Evolutionary conservation across 2,329 filamentous ascomycete genomes (phyloP).

Genomic region (Aureobasidium sp.): DNA sequence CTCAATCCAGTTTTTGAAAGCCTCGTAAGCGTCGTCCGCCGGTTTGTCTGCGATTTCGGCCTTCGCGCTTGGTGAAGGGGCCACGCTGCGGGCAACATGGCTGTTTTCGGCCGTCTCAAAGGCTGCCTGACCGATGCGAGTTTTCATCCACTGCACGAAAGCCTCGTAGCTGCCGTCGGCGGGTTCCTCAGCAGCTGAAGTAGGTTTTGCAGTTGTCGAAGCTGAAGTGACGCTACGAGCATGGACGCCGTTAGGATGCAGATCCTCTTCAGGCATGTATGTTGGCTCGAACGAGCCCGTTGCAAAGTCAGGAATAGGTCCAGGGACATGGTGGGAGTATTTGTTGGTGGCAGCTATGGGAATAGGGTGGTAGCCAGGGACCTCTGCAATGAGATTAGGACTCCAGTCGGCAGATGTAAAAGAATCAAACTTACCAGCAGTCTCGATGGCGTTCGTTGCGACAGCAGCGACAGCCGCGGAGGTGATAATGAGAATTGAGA

Average conservation of each 20-base stretch:
- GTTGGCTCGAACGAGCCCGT: background rate
- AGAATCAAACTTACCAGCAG: background rate
- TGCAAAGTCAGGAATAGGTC: background rate
- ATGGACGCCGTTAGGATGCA: background rate
- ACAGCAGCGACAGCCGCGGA: background rate
- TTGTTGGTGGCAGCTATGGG: background rate
- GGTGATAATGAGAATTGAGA: background rate
- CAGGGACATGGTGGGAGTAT: background rate
- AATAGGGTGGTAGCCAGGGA: background rate
- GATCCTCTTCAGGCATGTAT: conserved; percentile 1
- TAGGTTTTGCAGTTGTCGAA: background rate
- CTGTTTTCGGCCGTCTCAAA: background rate
- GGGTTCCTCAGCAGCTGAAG: background rate
- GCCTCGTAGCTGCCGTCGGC: background rate
- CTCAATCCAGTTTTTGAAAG: background rate
- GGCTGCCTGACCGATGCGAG: background rate
- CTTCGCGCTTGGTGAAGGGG: background rate
- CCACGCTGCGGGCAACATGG: background rate
- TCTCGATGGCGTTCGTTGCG: background rate
- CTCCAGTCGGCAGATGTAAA: background rate
- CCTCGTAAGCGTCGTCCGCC: background rate
- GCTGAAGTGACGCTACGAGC: background rate
- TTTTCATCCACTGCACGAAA: background rate
- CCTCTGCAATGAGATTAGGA: background rate
- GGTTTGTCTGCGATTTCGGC: background rate